phyloP scores from a whole-genome alignment of 2,329 filamentous ascomycete species.

The Coniochaeta ligniaria region DNA sequence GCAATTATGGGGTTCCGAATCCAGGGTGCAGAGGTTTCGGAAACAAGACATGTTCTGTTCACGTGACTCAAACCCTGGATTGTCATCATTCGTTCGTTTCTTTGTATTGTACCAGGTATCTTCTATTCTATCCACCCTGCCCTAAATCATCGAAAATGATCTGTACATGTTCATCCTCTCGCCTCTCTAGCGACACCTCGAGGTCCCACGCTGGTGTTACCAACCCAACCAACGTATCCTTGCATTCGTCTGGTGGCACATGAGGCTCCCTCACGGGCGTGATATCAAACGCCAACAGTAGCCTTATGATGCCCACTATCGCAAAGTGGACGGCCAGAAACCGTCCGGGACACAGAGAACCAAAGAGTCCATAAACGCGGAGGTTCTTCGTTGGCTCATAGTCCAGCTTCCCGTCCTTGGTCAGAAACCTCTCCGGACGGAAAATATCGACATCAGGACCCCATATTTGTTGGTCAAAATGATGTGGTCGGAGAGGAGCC shows the following conservation, averaged over 20 bases:
- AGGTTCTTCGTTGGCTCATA: slow-evolving; percentile 3
- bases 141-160: neutral
- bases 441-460: neutral
- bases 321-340: slow-evolving; percentile 7
- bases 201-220: neutral
- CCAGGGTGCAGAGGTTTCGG: too few species aligned
- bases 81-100: neutral
- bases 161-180: neutral
- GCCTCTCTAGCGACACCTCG: neutral
- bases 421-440: slow-evolving; percentile 1
- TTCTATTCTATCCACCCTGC: slow-evolving; percentile 1
- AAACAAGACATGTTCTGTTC: too few species aligned
- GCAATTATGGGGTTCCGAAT: too few species aligned
- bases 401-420: slow-evolving; percentile 3
- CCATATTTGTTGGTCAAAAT: slow-evolving; percentile 4
- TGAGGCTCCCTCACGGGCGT: neutral
- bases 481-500: slow-evolving; percentile 6
- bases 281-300: neutral
- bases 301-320: neutral
- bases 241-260: neutral
- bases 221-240: neutral
- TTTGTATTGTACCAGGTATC: neutral
- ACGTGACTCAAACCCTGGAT: neutral
- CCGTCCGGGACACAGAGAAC: slow-evolving; percentile 6
- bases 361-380: slow-evolving; percentile 7